phyloP scores from a whole-genome alignment of 2,329 filamentous ascomycete species.

The Penicillium corylophilum region DNA sequence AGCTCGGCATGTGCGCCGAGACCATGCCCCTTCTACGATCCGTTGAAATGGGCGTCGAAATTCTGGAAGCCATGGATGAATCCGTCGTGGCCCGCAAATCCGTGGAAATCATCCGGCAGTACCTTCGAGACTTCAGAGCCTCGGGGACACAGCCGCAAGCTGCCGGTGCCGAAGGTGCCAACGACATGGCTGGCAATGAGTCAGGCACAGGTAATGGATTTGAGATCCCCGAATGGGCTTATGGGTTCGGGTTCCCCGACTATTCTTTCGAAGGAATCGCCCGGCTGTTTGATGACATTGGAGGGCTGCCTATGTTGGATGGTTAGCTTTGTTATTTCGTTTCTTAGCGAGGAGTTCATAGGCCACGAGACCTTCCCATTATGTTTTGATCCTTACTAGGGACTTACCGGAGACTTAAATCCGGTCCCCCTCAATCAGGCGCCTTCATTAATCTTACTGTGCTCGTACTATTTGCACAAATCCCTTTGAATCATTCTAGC shows the following conservation, averaged over 20 bases:
- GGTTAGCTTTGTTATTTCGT: slow-evolving; percentile 6
- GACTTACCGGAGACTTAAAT: background rate
- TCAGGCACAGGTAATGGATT: slow-evolving; percentile 15
- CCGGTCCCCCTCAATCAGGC: no score
- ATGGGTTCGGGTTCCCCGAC: slow-evolving; percentile 38
- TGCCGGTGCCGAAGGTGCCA: slow-evolving; percentile 1
- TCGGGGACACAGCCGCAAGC: slow-evolving; percentile 10
- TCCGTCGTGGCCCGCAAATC: slow-evolving; percentile 42
- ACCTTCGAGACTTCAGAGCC: slow-evolving; percentile 30
- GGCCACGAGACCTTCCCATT: background rate
- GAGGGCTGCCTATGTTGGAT: slow-evolving; percentile 31
- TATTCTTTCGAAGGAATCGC: slow-evolving; percentile 39
- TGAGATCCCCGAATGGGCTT: slow-evolving; percentile 36
- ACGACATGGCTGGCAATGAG: slow-evolving; percentile 9
- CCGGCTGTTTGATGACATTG: slow-evolving; percentile 36
- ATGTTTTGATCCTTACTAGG: background rate
- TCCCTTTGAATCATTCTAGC: no score
- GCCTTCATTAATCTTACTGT: background rate
- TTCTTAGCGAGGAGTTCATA: background rate
- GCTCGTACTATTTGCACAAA: no score
- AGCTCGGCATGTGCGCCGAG: slow-evolving; percentile 28
- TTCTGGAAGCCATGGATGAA: slow-evolving; percentile 46
- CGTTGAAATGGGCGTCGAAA: slow-evolving; percentile 41
- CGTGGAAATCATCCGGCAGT: slow-evolving; percentile 37
- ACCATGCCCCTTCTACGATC: slow-evolving; percentile 29